Conservation (phyloP, 768 basidiomycete genomes). For the Russula foetens region DNA sequence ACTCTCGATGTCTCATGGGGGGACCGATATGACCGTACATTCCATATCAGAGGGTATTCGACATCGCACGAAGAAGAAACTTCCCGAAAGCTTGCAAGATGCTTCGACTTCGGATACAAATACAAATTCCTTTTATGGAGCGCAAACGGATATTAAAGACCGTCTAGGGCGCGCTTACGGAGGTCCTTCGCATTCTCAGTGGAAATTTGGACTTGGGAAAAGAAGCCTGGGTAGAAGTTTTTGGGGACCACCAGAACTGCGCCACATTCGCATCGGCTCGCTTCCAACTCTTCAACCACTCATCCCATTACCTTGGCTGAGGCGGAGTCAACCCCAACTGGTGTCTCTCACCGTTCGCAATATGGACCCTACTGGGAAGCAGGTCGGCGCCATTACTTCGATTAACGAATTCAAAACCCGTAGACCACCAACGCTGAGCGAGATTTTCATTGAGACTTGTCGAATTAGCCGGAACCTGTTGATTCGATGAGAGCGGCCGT, state of each 20-base stretch:
- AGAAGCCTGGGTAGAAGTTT: slow-evolving; percentile 6
- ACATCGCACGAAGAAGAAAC: background rate
- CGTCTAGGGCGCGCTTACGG: slow-evolving; percentile 4
- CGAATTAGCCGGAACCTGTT: background rate
- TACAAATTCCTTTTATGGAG: slow-evolving; percentile 13
- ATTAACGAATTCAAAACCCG: background rate
- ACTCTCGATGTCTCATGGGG: slow-evolving; percentile 13
- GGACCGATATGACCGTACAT: slow-evolving; percentile 2
- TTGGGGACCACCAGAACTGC: background rate
- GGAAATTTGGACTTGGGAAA: slow-evolving; percentile 6
- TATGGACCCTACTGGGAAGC: background rate
- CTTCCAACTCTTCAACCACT: background rate
- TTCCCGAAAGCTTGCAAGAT: background rate
- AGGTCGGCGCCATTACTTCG: background rate
- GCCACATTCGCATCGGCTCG: slow-evolving; percentile 9
- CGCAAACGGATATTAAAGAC: slow-evolving; percentile 10
- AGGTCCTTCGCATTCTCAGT: background rate
- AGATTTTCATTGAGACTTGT: slow-evolving; percentile 7
- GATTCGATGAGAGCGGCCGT: background rate
- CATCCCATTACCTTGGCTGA: background rate
- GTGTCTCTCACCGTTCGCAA: slow-evolving; percentile 4
- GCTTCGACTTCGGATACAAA: background rate
- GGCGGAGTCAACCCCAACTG: slow-evolving; percentile 5
- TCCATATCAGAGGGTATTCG: slow-evolving; percentile 3
- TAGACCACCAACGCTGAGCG: slow-evolving; percentile 1